Conservation (phyloP, 1,284 basidiomycete genomes). For the Entoloma clypeatum region DNA sequence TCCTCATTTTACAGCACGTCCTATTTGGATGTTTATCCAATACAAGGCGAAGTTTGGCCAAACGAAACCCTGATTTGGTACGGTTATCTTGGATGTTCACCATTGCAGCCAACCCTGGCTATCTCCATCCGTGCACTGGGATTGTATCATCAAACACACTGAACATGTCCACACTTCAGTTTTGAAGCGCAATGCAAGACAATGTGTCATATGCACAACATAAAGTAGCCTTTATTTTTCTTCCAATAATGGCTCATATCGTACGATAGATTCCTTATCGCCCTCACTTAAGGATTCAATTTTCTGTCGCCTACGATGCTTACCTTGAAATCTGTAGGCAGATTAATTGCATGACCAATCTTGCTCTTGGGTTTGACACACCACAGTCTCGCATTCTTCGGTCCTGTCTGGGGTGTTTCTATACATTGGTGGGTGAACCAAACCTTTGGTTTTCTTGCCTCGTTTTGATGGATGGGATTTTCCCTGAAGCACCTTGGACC, state of each 20-base stretch:
- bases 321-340: conserved; percentile 8
- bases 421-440: conserved; percentile 9
- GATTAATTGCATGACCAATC: background rate
- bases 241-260: background rate
- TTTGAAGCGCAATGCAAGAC: conserved; percentile 14
- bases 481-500: conserved; percentile 13
- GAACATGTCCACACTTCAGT: conserved; percentile 14
- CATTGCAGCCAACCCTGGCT: conserved; percentile 6
- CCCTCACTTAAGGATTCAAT: conserved; percentile 9
- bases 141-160: conserved; percentile 8
- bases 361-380: conserved; percentile 2
- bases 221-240: background rate
- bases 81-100: conserved; percentile 11
- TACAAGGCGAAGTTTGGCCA: background rate
- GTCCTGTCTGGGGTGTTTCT: background rate
- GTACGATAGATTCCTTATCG: conserved; percentile 6
- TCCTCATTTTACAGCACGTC: too few relatives aligned
- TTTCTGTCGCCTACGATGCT: conserved; percentile 7
- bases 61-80: conserved; percentile 7
- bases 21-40: background rate
- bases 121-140: conserved; percentile 14
- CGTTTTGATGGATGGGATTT: conserved; percentile 12
- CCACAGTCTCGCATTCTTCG: background rate
- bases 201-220: conserved; percentile 18
- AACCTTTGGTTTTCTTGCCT: conserved; percentile 12